Percentiles rank a stretch among this genome's conserved stretches.
These are phyloP conservation scores for Ziziphus jujuba DNA, from an alignment of 306 rosid genomes.

Conservation along the genomic window DNA sequence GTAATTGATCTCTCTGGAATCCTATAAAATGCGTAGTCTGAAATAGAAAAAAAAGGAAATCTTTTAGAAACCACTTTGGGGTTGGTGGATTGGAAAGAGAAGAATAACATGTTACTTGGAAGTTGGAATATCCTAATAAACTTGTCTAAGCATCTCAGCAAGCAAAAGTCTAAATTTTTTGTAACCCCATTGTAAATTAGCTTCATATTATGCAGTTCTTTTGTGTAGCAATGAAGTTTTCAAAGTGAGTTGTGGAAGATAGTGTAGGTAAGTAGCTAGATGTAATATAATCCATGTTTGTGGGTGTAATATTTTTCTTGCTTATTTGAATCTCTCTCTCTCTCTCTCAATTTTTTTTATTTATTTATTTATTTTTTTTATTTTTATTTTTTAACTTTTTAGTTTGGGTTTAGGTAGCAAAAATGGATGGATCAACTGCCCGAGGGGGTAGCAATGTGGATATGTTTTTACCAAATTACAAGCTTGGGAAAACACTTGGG, in stretches of 20 bases:
- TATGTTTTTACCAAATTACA: slow-evolving; percentile 64
- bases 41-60: too few species aligned
- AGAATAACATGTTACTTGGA: not conserved
- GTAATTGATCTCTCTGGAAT: too few species aligned
- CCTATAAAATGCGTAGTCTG: too few species aligned
- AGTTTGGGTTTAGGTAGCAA: slow-evolving; percentile 2
- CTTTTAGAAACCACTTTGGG: not conserved
- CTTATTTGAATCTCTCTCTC: too few species aligned
- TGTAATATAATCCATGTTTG: too few species aligned
- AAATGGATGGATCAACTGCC: slow-evolving; percentile 60
- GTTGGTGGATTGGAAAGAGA: not conserved
- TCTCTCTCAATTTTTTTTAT: too few species aligned
- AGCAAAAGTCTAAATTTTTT: not conserved
- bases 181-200: not conserved
- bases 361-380: not conserved
- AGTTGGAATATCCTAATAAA: not conserved
- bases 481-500: slow-evolving; percentile 94
- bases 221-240: not conserved
- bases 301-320: not conserved
- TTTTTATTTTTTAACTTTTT: not conserved
- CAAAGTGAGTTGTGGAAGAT: not conserved
- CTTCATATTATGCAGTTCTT: not conserved
- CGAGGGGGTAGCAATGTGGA: slow-evolving; percentile 54
- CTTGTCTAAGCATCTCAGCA: not conserved
- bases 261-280: too few species aligned